Base-by-base conservation (phyloP, 2,329 filamentous ascomycete genomes). In the Pseudogymnoascus destructans region DNA sequence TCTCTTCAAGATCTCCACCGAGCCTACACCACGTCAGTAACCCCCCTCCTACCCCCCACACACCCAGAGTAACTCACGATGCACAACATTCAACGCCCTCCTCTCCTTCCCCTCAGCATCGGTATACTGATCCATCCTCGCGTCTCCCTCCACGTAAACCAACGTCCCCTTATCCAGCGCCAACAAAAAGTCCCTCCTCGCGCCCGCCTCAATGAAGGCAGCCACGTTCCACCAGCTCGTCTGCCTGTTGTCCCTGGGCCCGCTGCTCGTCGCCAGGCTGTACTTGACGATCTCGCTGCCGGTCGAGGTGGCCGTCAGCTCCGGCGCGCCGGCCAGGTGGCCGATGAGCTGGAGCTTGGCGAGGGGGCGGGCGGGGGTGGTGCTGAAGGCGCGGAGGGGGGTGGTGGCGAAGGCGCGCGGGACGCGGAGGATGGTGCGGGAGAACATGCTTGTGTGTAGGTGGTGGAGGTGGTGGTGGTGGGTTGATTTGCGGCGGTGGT, bases 301-400 rank as follows among this genome's bases (percentile, higher is more conserved):
- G 57, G 75, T 84, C 66, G 80, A 79, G 54, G 87, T 88, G 60
- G 82, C 72, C 35, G 79, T 77, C 64, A 90, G 67, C 77, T 96
- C 91, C 60, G 93, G 92, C 57, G 82, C 79, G 66, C 83, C 80
- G 61, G 81, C 89, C 57, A 98, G 82, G 72, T 90, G 86, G 69
- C 93, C 93, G 65, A 96, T 79, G 72, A 98, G 77, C 67, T 84
- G 86, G 76, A 98, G 86, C 73, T 85, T 86, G 65, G 93, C 88
- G 64, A 93, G 68, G 62, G 81, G 79, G 64, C 75, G 74, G 42
- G 75, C 66, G 55, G 80, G 72, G 38, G 82, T 74, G 46, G 86
- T 84, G 75, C 83, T 89, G 80, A 96, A 95, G 68, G 84, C 74
- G 73, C 89, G 89, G 65, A 77, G 70, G 62, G 74, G 66, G 59